A percentile compares a stretch with the other conserved stretches of the same genome.
Evolutionary conservation across 768 basidiomycete genomes (phyloP).

Genomic region (Russula griseocarnosa): DNA sequence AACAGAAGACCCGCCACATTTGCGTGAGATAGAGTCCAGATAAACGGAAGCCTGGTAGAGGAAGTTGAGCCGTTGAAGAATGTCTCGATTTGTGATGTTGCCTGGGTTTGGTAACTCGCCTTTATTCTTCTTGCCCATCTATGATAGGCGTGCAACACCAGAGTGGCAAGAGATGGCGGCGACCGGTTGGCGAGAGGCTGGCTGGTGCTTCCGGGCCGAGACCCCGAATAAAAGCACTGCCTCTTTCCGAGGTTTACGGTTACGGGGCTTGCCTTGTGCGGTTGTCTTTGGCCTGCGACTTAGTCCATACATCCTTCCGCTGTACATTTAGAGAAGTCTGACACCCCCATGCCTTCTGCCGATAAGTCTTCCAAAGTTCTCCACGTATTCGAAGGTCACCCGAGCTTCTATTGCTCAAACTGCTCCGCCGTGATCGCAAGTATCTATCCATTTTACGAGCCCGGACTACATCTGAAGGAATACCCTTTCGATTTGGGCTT

Average conservation of each 20-base stretch:
- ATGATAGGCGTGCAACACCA: no score
- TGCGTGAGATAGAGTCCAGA: conserved; percentile 40
- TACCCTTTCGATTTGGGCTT: neutral
- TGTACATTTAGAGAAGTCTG: neutral
- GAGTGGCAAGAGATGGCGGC: no score
- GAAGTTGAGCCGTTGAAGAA: conserved; percentile 80
- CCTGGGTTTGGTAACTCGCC: conserved; percentile 54
- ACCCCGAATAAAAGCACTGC: neutral
- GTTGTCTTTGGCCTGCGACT: neutral
- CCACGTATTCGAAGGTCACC: conserved; percentile 59
- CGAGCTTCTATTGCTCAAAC: conserved; percentile 63
- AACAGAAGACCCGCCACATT: neutral
- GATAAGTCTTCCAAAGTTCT: conserved; percentile 44
- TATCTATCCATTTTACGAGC: conserved; percentile 16
- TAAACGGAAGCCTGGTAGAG: conserved; percentile 78
- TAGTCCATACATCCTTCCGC: neutral
- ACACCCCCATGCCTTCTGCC: conserved; percentile 10
- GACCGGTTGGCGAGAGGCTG: no score
- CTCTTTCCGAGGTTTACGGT: neutral
- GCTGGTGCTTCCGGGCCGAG: neutral
- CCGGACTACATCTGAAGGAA: conserved; percentile 6
- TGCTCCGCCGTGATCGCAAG: conserved; percentile 70
- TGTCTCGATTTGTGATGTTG: conserved; percentile 63
- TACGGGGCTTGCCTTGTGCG: neutral
- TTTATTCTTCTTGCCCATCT: conserved; percentile 64